These are phyloP conservation scores for Elsinoe ampelina DNA, from an alignment of 2,329 filamentous ascomycete genomes.

Conservation along the genomic window DNA sequence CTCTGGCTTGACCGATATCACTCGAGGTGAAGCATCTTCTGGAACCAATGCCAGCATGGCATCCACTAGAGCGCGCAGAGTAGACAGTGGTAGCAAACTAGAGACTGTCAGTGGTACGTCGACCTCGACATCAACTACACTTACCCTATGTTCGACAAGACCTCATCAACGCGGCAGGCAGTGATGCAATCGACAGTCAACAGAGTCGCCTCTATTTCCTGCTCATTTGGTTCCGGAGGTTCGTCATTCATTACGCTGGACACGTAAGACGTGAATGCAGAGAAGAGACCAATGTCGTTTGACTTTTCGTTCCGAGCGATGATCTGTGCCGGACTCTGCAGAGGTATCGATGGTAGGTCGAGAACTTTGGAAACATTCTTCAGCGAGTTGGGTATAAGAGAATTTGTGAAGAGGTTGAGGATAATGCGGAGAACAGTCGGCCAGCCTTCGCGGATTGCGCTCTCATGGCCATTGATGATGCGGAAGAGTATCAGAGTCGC, in stretches of 20 bases:
- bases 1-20: conserved; percentile 88
- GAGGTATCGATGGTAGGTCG: conserved; percentile 69
- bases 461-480: conserved; percentile 77
- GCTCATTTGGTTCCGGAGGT: conserved; percentile 91
- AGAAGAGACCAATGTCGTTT: conserved; percentile 78
- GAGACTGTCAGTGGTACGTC: conserved; percentile 14
- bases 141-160: conserved; percentile 75
- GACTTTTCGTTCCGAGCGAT: conserved; percentile 77
- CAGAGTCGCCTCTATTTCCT: conserved; percentile 90
- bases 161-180: conserved; percentile 72
- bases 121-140: conserved; percentile 24
- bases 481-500: conserved; percentile 93
- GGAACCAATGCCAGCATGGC: conserved; percentile 76
- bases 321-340: conserved; percentile 84
- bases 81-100: conserved; percentile 53
- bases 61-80: conserved; percentile 55
- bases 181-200: conserved; percentile 92
- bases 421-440: conserved; percentile 78
- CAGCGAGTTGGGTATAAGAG: conserved; percentile 77
- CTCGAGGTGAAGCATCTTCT: conserved; percentile 67
- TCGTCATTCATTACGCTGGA: conserved; percentile 99
- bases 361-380: conserved; percentile 53
- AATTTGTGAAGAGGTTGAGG: conserved; percentile 93
- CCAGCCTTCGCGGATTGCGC: conserved; percentile 67
- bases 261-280: conserved; percentile 89